These are phyloP conservation scores for Thalia dealbata DNA, from an alignment of 176 grass and related monocot species.

Conservation along the genomic window DNA sequence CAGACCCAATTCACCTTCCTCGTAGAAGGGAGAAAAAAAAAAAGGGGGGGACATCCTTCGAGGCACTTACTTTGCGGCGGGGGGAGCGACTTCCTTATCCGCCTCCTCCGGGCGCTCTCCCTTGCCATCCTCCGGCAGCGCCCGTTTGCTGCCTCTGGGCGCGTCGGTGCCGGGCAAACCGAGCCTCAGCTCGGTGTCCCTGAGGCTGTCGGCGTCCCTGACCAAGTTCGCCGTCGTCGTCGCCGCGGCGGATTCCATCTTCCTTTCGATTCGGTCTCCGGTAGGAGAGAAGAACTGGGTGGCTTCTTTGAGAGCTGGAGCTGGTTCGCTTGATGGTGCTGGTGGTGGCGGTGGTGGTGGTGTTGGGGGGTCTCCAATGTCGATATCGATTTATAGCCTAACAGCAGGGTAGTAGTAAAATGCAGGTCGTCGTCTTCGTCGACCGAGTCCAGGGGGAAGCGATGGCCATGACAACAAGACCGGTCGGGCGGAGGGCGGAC, in stretches of 20 bases:
- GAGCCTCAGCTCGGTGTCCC: constrained; percentile 71
- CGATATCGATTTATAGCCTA: constrained; percentile 13
- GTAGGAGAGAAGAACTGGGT: background rate
- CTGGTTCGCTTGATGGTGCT: background rate
- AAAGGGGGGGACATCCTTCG: background rate
- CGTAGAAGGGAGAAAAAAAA: no score
- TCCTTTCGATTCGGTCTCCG: background rate
- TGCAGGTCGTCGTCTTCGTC: no score
- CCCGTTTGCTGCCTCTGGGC: constrained; percentile 2
- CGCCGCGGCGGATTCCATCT: background rate
- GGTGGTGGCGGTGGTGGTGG: background rate
- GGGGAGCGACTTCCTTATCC: constrained; percentile 16
- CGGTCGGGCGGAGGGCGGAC: constrained; percentile 1
- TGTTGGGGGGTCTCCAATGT: background rate
- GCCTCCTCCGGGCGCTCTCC: constrained; percentile 24
- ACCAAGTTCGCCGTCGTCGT: background rate
- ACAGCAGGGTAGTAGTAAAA: background rate
- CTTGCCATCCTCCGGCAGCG: constrained; percentile 27
- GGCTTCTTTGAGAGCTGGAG: no score
- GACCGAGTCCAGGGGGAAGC: background rate
- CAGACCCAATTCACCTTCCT: no score
- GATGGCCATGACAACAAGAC: background rate
- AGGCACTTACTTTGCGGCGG: constrained; percentile 31
- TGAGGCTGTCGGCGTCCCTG: constrained; percentile 11
- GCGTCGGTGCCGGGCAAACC: constrained; percentile 39